phyloP scores from a whole-genome alignment of 176 grass and related monocot genomes.

The Avena atlantica region DNA sequence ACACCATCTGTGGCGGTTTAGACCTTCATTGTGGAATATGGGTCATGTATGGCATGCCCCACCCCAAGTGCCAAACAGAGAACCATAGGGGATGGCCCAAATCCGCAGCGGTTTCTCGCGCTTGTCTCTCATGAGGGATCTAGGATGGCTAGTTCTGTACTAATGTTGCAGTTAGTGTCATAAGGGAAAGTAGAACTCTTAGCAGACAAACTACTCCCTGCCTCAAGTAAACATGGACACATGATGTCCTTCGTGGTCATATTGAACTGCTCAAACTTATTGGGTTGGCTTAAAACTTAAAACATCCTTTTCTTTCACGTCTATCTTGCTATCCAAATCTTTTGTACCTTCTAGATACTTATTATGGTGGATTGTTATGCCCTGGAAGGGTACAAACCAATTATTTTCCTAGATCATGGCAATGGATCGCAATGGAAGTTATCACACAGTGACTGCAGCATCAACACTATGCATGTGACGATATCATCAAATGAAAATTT shows the following conservation, averaged over 20 bases:
- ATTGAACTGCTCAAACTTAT: not conserved
- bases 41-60: no score
- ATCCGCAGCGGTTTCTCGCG: no score
- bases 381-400: not conserved
- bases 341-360: conserved; percentile 1
- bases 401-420: not conserved
- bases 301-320: not conserved
- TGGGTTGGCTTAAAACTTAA: not conserved
- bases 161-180: not conserved
- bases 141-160: no score
- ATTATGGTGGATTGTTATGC: not conserved
- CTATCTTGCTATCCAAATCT: not conserved
- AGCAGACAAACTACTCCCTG: not conserved
- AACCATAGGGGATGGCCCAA: no score
- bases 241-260: not conserved
- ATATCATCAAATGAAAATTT: not conserved
- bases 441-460: not conserved
- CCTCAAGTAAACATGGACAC: not conserved
- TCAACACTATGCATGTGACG: not conserved
- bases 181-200: not conserved
- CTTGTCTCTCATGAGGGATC: no score
- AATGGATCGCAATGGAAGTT: not conserved
- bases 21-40: no score
- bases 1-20: no score
- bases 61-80: no score